These are phyloP conservation scores for Periconia macrospinosa DNA, from an alignment of 2,329 filamentous ascomycete genomes.

Conservation along the genomic window DNA sequence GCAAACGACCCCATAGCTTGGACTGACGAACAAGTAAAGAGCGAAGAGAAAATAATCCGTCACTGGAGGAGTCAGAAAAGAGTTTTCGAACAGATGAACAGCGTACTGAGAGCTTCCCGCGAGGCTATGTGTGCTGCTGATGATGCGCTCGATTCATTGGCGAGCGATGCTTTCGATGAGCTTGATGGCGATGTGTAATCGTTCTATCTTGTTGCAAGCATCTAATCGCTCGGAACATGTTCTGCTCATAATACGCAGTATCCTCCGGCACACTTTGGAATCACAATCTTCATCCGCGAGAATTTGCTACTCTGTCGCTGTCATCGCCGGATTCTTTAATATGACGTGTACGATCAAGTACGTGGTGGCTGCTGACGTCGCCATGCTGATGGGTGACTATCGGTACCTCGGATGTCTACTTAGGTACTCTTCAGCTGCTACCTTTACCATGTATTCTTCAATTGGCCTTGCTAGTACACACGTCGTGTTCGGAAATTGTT, in stretches of 20 bases:
- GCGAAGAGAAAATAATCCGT: constrained; percentile 18
- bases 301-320: too few relatives aligned
- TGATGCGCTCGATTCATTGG: neutral
- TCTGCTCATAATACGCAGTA: too few relatives aligned
- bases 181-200: constrained; percentile 13
- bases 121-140: constrained; percentile 24
- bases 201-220: too few relatives aligned
- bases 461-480: neutral
- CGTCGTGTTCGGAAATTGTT: neutral
- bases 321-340: too few relatives aligned
- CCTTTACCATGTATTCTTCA: too few relatives aligned
- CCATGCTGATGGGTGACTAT: neutral
- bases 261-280: too few relatives aligned
- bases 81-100: constrained; percentile 18
- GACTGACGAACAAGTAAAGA: constrained; percentile 17
- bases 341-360: neutral
- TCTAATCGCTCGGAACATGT: too few relatives aligned
- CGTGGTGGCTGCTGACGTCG: neutral
- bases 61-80: constrained; percentile 26
- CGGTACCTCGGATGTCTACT: neutral
- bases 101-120: constrained; percentile 20
- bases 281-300: too few relatives aligned
- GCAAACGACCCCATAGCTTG: constrained; percentile 28
- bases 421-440: too few relatives aligned
- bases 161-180: constrained; percentile 25